Percentiles rank a stretch among this genome's conserved stretches.
Evolutionary conservation across 768 basidiomycete genomes (phyloP).

Genomic region (Lactarius psammicola): DNA sequence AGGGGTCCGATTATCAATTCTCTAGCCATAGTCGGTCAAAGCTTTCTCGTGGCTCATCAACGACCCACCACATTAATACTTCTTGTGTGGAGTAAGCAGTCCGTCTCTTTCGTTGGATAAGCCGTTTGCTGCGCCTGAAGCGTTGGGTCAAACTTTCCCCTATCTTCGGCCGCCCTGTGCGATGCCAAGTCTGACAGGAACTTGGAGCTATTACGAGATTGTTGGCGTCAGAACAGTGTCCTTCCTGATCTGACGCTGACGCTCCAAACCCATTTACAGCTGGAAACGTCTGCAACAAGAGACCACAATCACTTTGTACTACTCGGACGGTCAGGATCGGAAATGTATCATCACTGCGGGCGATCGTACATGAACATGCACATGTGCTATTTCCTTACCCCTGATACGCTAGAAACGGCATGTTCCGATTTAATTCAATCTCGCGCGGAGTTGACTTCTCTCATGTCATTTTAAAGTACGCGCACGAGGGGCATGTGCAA

Average conservation of each 20-base stretch:
- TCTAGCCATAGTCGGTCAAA: neutral
- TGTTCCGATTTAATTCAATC: slow-evolving; percentile 18
- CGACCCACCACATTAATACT: slow-evolving; percentile 9
- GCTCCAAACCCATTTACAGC: slow-evolving; percentile 12
- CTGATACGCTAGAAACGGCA: slow-evolving; percentile 23
- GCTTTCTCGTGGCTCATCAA: slow-evolving; percentile 9
- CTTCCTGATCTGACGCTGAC: neutral
- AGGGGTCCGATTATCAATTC: slow-evolving; percentile 1
- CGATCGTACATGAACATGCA: slow-evolving; percentile 17
- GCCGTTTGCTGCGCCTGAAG: slow-evolving; percentile 16
- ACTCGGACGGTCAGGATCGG: slow-evolving; percentile 10
- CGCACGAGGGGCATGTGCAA: slow-evolving; percentile 14
- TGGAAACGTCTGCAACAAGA: slow-evolving; percentile 6
- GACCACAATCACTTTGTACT: neutral
- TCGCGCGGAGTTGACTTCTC: slow-evolving; percentile 16
- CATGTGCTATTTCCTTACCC: slow-evolving; percentile 21
- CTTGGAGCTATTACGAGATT: slow-evolving; percentile 10
- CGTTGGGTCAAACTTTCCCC: slow-evolving; percentile 13
- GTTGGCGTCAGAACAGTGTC: slow-evolving; percentile 2
- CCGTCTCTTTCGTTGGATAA: slow-evolving; percentile 3
- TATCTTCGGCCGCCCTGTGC: slow-evolving; percentile 8
- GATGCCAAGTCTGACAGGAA: slow-evolving; percentile 8
- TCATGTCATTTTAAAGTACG: slow-evolving; percentile 11
- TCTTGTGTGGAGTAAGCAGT: slow-evolving; percentile 11
- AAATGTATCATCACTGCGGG: slow-evolving; percentile 17